These are phyloP conservation scores for Dimocarpus longan DNA, from an alignment of 345 rosid genomes.

Conservation along the genomic window DNA sequence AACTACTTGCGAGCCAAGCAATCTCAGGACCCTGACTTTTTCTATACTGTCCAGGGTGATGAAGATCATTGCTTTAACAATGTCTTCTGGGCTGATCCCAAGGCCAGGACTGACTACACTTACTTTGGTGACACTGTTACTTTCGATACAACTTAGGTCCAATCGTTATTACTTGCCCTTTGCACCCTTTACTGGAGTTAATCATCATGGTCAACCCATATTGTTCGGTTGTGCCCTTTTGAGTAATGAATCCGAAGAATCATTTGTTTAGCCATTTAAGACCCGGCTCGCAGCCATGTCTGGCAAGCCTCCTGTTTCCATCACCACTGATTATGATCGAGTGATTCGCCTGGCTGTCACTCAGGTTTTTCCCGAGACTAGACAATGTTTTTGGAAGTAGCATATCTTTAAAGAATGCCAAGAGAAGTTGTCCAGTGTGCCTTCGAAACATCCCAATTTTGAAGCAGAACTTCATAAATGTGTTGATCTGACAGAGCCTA, in stretches of 20 bases:
- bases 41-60: slow-evolving; percentile 39
- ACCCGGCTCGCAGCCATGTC: slow-evolving; percentile 44
- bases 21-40: slow-evolving; percentile 37
- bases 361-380: slow-evolving; percentile 38
- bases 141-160: slow-evolving; percentile 41
- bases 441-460: slow-evolving; percentile 32
- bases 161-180: slow-evolving; percentile 43
- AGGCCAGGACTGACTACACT: slow-evolving; percentile 33
- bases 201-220: slow-evolving; percentile 50
- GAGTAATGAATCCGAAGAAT: slow-evolving; percentile 37
- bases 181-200: slow-evolving; percentile 47
- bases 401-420: slow-evolving; percentile 39
- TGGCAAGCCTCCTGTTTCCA: slow-evolving; percentile 33
- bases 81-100: slow-evolving; percentile 48
- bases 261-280: slow-evolving; percentile 43
- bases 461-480: slow-evolving; percentile 43
- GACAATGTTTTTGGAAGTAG: slow-evolving; percentile 45
- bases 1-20: slow-evolving; percentile 41
- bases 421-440: slow-evolving; percentile 40
- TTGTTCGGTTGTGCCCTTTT: slow-evolving; percentile 47
- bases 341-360: slow-evolving; percentile 34
- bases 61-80: slow-evolving; percentile 32
- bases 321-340: slow-evolving; percentile 41
- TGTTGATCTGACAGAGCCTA: slow-evolving; percentile 39
- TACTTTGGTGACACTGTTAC: slow-evolving; percentile 43